Percentiles rank a stretch among this genome's conserved stretches.
Conservation (phyloP, 352 stramenopile genomes). For the Pythium scleroteichum region DNA sequence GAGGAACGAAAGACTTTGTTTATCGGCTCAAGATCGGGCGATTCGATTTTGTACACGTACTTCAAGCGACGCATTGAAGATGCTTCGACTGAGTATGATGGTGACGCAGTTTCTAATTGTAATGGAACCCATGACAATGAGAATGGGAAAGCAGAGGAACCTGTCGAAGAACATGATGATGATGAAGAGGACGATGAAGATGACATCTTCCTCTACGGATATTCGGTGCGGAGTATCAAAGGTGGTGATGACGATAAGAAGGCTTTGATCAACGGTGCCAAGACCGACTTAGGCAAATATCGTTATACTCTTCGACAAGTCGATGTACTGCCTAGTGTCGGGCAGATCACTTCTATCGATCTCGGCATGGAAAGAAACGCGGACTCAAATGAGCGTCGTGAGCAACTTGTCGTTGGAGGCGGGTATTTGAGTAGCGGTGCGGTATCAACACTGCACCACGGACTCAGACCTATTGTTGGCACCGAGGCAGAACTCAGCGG, state of each 20-base stretch:
- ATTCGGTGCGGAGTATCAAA: constrained; percentile 26
- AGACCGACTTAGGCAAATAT: constrained; percentile 23
- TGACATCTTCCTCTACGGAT: constrained; percentile 70
- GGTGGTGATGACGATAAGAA: constrained; percentile 20
- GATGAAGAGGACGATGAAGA: constrained; percentile 72
- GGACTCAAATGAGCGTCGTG: constrained; percentile 74
- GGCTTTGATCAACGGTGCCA: constrained; percentile 11
- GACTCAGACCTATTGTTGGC: constrained; percentile 79
- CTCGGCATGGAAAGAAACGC: constrained; percentile 72
- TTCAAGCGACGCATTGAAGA: constrained; percentile 28
- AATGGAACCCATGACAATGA: constrained; percentile 22
- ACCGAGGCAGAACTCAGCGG: constrained; percentile 80
- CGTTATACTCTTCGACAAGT: constrained; percentile 62
- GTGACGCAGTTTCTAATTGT: constrained; percentile 31
- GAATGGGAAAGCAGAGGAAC: constrained; percentile 29
- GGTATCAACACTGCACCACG: constrained; percentile 79
- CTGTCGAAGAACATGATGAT: constrained; percentile 57
- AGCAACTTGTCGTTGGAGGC: constrained; percentile 80
- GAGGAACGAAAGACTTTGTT: constrained; percentile 71
- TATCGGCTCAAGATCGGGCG: constrained; percentile 74
- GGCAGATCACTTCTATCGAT: constrained; percentile 84
- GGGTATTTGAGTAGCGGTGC: constrained; percentile 60
- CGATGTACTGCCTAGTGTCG: constrained; percentile 70
- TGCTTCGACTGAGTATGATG: constrained; percentile 30
- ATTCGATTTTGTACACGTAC: constrained; percentile 72